A percentile compares a stretch with the other conserved stretches of the same genome.
These are phyloP conservation scores for Pseudogymnoascus sp. DNA, from an alignment of 2,329 filamentous ascomycete species.

Conservation along the genomic window DNA sequence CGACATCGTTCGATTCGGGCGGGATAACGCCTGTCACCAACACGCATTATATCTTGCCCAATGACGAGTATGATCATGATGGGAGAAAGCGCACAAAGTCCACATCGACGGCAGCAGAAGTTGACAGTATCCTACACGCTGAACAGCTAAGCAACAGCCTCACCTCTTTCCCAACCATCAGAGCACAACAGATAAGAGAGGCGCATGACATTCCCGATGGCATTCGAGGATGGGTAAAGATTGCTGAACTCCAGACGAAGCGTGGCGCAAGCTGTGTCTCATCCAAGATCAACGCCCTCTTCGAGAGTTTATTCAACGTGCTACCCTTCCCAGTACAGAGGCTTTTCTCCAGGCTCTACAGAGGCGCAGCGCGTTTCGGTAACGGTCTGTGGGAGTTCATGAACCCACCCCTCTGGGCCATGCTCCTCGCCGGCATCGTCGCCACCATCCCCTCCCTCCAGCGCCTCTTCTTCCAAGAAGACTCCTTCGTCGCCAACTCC, in stretches of 20 bases:
- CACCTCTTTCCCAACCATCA: slow-evolving; percentile 54
- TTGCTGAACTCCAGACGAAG: slow-evolving; percentile 30
- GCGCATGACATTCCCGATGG: slow-evolving; percentile 32
- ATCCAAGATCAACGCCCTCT: slow-evolving; percentile 12
- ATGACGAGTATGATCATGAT: slow-evolving; percentile 36
- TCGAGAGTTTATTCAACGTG: slow-evolving; percentile 33
- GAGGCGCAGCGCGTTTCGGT: slow-evolving; percentile 43
- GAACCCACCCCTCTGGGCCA: slow-evolving; percentile 97
- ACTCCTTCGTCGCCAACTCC: slow-evolving; percentile 86
- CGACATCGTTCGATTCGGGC: slow-evolving; percentile 26
- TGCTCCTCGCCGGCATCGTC: slow-evolving; percentile 84
- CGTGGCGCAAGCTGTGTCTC: slow-evolving; percentile 15
- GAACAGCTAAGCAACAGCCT: slow-evolving; percentile 46
- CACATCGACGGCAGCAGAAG: slow-evolving; percentile 23
- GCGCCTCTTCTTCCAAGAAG: slow-evolving; percentile 76
- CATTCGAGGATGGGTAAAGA: slow-evolving; percentile 35
- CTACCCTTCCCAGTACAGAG: slow-evolving; percentile 49
- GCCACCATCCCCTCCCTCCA: slow-evolving; percentile 82
- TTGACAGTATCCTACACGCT: background rate
- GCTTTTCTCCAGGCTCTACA: slow-evolving; percentile 35
- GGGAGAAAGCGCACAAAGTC: slow-evolving; percentile 17
- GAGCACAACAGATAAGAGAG: slow-evolving; percentile 23
- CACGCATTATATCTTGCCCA: slow-evolving; percentile 25
- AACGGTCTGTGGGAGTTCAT: slow-evolving; percentile 83
- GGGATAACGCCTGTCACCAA: slow-evolving; percentile 27